Conservation (phyloP, 495 filamentous ascomycete genomes). For the Clohesyomyces aquaticus region DNA sequence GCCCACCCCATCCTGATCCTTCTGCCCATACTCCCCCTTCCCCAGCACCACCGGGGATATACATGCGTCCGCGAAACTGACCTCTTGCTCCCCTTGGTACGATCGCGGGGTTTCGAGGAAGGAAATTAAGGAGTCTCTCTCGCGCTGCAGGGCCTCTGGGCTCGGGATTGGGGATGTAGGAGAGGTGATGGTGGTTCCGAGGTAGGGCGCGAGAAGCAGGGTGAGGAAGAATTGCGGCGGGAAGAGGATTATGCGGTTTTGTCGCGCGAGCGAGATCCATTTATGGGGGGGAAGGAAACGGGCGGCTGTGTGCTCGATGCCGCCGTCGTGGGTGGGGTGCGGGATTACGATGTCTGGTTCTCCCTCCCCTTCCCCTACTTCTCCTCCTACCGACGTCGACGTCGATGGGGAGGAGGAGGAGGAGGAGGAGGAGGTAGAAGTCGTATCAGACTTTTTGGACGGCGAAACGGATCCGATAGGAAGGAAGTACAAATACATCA, state of each 20-base stretch:
- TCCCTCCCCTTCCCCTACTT: conserved; percentile 33
- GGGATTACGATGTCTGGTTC: conserved; percentile 52
- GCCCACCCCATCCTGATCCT: conserved; percentile 48
- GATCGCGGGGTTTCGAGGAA: conserved; percentile 55
- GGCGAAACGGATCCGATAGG: conserved; percentile 60
- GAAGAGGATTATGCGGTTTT: conserved; percentile 77
- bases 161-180: conserved; percentile 44
- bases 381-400: too few species aligned
- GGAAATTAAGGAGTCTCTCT: conserved; percentile 62
- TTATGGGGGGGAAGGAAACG: conserved; percentile 68
- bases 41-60: conserved; percentile 68
- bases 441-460: conserved; percentile 10
- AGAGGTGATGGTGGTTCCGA: conserved; percentile 47
- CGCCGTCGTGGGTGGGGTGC: conserved; percentile 77
- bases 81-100: conserved; percentile 51
- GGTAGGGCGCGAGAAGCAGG: conserved; percentile 63
- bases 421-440: not conserved
- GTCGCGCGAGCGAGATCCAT: conserved; percentile 67
- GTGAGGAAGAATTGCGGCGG: conserved; percentile 89
- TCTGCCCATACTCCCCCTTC: conserved; percentile 55
- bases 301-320: conserved; percentile 80
- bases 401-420: too few species aligned
- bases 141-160: conserved; percentile 52
- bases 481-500: conserved; percentile 97
- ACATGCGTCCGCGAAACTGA: conserved; percentile 75